Conservation (phyloP, 106 monocot species). For the Phalaenopsis aphrodite region DNA sequence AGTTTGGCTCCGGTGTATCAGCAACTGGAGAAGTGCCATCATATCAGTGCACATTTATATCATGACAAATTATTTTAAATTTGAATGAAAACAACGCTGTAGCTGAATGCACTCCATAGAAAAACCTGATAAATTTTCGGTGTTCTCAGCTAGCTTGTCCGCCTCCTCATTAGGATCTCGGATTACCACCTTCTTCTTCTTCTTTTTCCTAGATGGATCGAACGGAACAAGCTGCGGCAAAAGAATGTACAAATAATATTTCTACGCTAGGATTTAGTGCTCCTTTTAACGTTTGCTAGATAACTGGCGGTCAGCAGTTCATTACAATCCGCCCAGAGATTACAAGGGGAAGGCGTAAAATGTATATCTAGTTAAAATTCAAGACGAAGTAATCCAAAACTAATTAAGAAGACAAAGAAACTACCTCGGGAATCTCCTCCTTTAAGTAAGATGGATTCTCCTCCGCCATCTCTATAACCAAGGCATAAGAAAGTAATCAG, state of each 20-base stretch:
- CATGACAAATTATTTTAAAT: neutral
- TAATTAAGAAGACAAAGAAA: too few species aligned
- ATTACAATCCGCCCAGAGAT: neutral
- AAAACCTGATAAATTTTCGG: conserved; percentile 37
- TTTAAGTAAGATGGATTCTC: conserved; percentile 5
- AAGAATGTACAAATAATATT: neutral
- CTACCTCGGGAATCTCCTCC: conserved; percentile 26
- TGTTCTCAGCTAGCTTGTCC: conserved; percentile 31
- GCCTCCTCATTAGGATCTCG: conserved; percentile 33
- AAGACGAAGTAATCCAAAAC: too few species aligned
- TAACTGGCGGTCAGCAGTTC: neutral
- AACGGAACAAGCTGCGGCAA: conserved; percentile 42
- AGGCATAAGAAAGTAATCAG: neutral
- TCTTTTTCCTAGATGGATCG: conserved; percentile 62
- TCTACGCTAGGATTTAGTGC: neutral
- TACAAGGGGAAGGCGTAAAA: neutral
- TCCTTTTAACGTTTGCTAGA: too few species aligned
- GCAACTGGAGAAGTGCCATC: conserved; percentile 24
- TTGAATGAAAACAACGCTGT: neutral
- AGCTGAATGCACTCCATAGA: neutral
- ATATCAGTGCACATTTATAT: neutral
- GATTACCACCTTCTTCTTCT: conserved; percentile 56
- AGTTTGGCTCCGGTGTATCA: conserved; percentile 50
- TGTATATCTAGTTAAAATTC: neutral
- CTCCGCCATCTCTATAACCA: neutral